phyloP scores from a whole-genome alignment of 106 monocot species.

The Dendrobium nobile region DNA sequence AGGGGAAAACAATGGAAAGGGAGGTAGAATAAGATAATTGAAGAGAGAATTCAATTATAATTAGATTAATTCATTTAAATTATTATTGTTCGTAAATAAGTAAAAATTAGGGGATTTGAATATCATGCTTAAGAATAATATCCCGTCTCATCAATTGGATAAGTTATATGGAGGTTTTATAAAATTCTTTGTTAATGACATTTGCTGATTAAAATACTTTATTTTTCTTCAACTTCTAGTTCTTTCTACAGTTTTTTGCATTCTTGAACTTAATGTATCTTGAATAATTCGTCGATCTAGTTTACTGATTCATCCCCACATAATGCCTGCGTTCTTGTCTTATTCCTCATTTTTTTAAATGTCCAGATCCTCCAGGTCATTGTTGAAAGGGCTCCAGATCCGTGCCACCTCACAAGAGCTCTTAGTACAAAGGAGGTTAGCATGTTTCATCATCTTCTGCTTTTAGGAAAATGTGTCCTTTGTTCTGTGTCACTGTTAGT shows the following conservation, averaged over 20 bases:
- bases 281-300: not conserved
- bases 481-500: slow-evolving; percentile 1
- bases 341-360: slow-evolving; percentile 6
- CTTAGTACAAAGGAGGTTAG: slow-evolving; percentile 92
- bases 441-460: not conserved
- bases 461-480: not conserved
- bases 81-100: too few relatives aligned
- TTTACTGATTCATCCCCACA: not conserved
- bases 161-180: not conserved
- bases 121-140: too few relatives aligned
- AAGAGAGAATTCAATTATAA: too few relatives aligned
- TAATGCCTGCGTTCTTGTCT: not conserved
- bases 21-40: too few relatives aligned
- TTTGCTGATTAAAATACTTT: not conserved
- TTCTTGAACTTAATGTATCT: not conserved
- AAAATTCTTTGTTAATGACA: not conserved
- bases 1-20: too few relatives aligned
- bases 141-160: not conserved
- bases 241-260: not conserved
- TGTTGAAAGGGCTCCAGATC: slow-evolving; percentile 37
- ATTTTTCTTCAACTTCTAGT: not conserved
- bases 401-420: slow-evolving; percentile 33
- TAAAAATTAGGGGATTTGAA: too few relatives aligned
- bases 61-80: too few relatives aligned
- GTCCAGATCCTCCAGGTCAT: slow-evolving; percentile 83